Conservation (phyloP, 176 grass and related monocot genomes). For the Oryza longistaminata region DNA sequence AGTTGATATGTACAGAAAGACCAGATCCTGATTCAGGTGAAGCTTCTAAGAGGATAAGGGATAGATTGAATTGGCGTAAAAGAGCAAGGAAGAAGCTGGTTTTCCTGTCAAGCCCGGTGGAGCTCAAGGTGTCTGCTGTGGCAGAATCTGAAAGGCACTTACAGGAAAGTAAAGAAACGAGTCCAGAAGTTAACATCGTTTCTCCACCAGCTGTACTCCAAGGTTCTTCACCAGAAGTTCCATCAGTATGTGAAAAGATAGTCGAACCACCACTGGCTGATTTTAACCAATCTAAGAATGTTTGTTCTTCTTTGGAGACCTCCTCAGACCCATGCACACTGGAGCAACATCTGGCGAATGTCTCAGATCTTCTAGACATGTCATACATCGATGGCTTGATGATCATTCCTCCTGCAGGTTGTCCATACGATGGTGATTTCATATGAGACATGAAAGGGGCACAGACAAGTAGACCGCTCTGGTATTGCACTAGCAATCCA, state of each 20-base stretch:
- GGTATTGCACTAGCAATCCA: neutral
- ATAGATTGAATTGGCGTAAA: constrained; percentile 43
- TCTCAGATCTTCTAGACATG: constrained; percentile 47
- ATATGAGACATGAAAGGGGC: constrained; percentile 18
- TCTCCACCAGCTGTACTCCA: constrained; percentile 30
- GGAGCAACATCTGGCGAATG: neutral
- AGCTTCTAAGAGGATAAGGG: constrained; percentile 35
- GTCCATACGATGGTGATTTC: constrained; percentile 22
- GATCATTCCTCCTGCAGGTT: constrained; percentile 37
- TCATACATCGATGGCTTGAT: constrained; percentile 52
- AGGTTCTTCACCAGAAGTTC: constrained; percentile 35
- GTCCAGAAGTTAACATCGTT: neutral
- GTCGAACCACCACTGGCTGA: neutral
- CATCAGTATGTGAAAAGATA: neutral
- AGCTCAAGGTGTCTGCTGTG: constrained; percentile 31
- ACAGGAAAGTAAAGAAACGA: constrained; percentile 20
- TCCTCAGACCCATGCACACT: constrained; percentile 24
- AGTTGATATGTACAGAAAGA: constrained; percentile 1
- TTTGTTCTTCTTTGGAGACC: constrained; percentile 9
- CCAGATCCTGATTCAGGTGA: neutral
- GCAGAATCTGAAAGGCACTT: constrained; percentile 26
- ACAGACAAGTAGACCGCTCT: neutral
- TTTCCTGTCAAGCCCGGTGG: constrained; percentile 51
- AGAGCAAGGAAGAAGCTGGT: constrained; percentile 37
- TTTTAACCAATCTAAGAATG: constrained; percentile 22